Base-by-base conservation (phyloP, 768 basidiomycete genomes). In the Collybiopsis confluens region DNA sequence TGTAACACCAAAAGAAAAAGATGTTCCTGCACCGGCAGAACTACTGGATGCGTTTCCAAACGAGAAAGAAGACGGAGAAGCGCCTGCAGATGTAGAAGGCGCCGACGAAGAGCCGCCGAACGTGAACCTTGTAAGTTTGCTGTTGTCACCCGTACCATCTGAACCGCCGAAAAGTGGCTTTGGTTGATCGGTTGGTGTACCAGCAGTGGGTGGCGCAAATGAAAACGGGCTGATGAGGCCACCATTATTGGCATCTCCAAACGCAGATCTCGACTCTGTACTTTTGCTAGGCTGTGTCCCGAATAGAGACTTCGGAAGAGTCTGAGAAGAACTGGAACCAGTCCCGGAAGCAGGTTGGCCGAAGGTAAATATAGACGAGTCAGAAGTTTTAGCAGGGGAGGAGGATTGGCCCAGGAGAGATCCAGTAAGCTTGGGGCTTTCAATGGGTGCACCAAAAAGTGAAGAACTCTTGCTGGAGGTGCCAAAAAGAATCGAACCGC, bases 1-100 rank as follows among this genome's bases (percentile, higher is more conserved):
- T 1, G 70, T 60, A 23, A 71, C 47, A 30, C 81, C 82, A 55
- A 88, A 87, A 13, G 71, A 38, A 56, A 88, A 86, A 10, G 77
- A 64, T 59, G 82, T 73, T 5, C 79, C 70, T 8, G 71, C 70
- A 56, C 78, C 74, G n/a, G 74, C 63, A 20, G 64, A 59, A 38
- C 75, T 59, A 23, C 62, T 65, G 21, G 69, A 62, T 42, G 77
- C 63, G 35, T 67, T 62, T 45, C 77, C 74, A 57, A 88, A 88
- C 8, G 74, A 68, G 60, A 84, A 84, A 5, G 47, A 38, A 23
- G 11, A 6, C 6, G 47, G 26, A 23, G 11, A 6, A 24, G 35
- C 7, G 10, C 47, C 47, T 26, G 36, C 46, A 3, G 63, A 54
- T 16, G 65, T 61, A 3, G 72, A 46, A 15, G 71, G 55, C 13